Conservation (phyloP, 1,139 yeast genomes). For the Lodderomyces oxycetoniae region DNA sequence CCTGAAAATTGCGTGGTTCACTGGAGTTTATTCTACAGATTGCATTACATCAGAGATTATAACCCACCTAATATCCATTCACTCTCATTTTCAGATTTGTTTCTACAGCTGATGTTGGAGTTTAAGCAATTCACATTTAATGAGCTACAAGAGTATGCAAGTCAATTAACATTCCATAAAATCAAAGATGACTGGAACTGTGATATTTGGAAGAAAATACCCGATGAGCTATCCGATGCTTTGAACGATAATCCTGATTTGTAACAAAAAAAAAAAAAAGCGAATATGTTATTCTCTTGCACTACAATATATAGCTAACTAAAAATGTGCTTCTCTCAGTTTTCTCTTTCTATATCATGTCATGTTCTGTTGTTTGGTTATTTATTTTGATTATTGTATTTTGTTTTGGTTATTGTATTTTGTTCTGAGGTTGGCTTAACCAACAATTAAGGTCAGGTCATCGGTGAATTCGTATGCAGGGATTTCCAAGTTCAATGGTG, state of each 20-base stretch:
- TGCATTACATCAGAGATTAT: conserved; percentile 42
- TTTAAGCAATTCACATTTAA: conserved; percentile 12
- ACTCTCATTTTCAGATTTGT: conserved; percentile 19
- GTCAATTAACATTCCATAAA: conserved; percentile 17
- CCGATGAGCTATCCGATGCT: conserved; percentile 34
- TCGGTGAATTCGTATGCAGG: conserved; percentile 84
- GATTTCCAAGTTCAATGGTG: conserved; percentile 96
- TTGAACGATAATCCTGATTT: conserved; percentile 13
- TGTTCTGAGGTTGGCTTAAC: no score
- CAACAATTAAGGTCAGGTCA: conserved; percentile 75
- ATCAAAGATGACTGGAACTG: conserved; percentile 21
- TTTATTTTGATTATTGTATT: no score
- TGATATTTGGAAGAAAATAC: conserved; percentile 32
- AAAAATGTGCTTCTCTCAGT: no score
- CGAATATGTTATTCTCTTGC: no score
- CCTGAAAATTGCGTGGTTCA: conserved; percentile 48
- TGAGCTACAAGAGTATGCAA: conserved; percentile 12
- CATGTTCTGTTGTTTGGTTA: no score
- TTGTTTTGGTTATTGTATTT: no score
- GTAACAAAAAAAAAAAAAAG: no score
- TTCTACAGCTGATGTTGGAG: conserved; percentile 19
- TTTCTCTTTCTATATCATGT: no score
- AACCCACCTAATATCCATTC: conserved; percentile 42
- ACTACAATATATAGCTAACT: no score
- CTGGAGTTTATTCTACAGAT: conserved; percentile 60